Conservation (phyloP, 495 filamentous ascomycete genomes). For the Polyplosphaeria fusca region DNA sequence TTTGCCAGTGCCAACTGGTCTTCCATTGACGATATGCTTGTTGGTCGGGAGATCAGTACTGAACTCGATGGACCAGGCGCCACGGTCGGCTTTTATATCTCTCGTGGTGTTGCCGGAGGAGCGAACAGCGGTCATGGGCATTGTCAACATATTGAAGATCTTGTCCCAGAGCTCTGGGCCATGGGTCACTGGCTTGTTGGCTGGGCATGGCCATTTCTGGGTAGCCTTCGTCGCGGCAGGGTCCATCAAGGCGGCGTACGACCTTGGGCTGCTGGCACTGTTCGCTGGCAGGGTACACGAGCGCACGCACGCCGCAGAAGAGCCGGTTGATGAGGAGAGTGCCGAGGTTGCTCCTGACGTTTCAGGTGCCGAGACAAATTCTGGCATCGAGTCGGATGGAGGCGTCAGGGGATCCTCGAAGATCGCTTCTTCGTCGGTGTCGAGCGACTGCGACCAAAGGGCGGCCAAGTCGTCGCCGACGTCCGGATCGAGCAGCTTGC, state of each 20-base stretch:
- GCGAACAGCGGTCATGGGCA: conserved; percentile 36
- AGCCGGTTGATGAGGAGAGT: background rate
- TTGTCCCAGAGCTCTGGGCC: conserved; percentile 28
- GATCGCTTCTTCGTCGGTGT: no score
- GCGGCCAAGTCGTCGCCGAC: no score
- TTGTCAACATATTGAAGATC: conserved; percentile 35
- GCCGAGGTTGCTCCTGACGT: background rate
- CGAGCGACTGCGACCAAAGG: no score
- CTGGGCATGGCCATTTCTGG: conserved; percentile 21
- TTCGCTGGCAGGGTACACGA: conserved; percentile 20
- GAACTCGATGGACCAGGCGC: conserved; percentile 79
- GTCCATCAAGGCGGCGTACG: conserved; percentile 31
- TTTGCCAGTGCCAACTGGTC: conserved; percentile 59
- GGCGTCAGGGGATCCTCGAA: no score
- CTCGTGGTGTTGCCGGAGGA: conserved; percentile 29
- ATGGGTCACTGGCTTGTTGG: conserved; percentile 27
- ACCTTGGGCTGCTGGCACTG: conserved; percentile 25
- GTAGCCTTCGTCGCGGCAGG: conserved; percentile 32
- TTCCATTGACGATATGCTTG: conserved; percentile 62
- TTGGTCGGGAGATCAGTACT: conserved; percentile 59
- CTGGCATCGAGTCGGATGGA: no score
- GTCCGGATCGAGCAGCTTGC: no score
- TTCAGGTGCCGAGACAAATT: no score
- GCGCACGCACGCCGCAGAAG: background rate
- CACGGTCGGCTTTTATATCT: conserved; percentile 57